phyloP scores from a whole-genome alignment of 768 basidiomycete genomes.

The Amanita rubescens region DNA sequence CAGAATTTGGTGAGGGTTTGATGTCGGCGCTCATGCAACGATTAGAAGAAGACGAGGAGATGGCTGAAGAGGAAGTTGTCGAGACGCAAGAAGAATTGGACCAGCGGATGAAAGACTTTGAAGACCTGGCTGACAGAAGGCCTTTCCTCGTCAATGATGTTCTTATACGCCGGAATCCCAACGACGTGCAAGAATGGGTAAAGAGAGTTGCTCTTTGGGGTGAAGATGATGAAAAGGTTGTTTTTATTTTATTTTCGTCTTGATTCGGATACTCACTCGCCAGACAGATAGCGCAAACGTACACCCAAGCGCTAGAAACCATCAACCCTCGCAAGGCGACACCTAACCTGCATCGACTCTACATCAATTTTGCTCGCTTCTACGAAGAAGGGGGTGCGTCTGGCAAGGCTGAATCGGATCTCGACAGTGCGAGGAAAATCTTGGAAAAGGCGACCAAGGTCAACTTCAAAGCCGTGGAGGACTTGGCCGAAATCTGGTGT shows the following conservation, averaged over 20 bases:
- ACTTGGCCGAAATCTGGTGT: constrained; percentile 97
- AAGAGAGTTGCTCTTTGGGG: constrained; percentile 92
- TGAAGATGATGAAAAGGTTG: constrained; percentile 87
- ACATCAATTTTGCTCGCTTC: constrained; percentile 94
- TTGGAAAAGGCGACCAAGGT: constrained; percentile 89
- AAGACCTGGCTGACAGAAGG: constrained; percentile 88
- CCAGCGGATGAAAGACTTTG: constrained; percentile 83
- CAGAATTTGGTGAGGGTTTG: constrained; percentile 87
- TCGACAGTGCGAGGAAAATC: constrained; percentile 85
- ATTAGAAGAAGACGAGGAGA: constrained; percentile 76
- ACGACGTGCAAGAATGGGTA: constrained; percentile 99
- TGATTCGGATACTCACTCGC: background rate
- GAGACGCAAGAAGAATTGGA: constrained; percentile 85
- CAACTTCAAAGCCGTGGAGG: constrained; percentile 92
- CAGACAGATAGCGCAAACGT: constrained; percentile 85
- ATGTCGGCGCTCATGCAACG: constrained; percentile 86
- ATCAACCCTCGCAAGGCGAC: constrained; percentile 86
- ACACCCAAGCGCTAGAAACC: constrained; percentile 82
- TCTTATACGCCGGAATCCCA: constrained; percentile 84
- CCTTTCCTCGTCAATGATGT: constrained; percentile 98
- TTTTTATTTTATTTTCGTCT: background rate
- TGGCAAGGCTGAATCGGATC: constrained; percentile 71
- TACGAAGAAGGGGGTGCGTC: constrained; percentile 92
- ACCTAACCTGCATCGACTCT: constrained; percentile 83
- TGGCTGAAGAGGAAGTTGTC: constrained; percentile 70